These are phyloP conservation scores for Podila horticola DNA, from an alignment of 192 early-diverging fungal genomes.

Conservation along the genomic window DNA sequence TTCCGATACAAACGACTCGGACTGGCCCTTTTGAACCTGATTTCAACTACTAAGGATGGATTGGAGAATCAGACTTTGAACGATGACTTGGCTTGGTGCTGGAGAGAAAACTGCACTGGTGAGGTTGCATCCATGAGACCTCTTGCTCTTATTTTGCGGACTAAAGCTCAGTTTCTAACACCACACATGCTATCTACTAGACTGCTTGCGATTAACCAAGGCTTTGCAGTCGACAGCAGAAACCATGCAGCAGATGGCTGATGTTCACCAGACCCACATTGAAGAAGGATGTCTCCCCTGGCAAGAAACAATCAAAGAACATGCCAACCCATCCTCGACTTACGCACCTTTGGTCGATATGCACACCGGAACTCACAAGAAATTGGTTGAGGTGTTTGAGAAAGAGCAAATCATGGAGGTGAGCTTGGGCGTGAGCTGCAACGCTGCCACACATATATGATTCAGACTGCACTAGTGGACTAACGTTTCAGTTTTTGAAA, in stretches of 20 bases:
- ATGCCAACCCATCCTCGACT: conserved; percentile 39
- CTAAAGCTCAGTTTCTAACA: too few species aligned
- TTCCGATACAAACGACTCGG: conserved; percentile 49
- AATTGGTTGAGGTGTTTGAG: conserved; percentile 49
- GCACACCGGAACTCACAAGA: conserved; percentile 54
- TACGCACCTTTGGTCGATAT: conserved; percentile 51
- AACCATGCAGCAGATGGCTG: conserved; percentile 51
- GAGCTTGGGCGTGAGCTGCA: not conserved
- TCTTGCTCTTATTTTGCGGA: not conserved
- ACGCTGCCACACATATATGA: not conserved
- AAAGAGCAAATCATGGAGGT: conserved; percentile 45
- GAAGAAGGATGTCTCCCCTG: conserved; percentile 41
- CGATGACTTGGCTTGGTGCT: conserved; percentile 56
- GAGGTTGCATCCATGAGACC: not conserved
- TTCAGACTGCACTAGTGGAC: conserved; percentile 2
- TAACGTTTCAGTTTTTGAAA: not conserved
- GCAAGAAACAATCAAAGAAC: conserved; percentile 52
- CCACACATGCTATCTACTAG: conserved; percentile 14
- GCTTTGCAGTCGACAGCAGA: conserved; percentile 53
- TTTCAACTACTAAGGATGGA: conserved; percentile 49
- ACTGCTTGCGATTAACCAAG: conserved; percentile 53
- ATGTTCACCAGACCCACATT: conserved; percentile 48
- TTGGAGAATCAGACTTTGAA: conserved; percentile 43
- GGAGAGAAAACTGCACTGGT: conserved; percentile 56
- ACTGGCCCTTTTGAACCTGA: conserved; percentile 41